A percentile compares a stretch with the other conserved stretches of the same genome.
These are phyloP conservation scores for Xanthoconium purpureum DNA, from an alignment of 768 basidiomycete genomes.

Conservation along the genomic window DNA sequence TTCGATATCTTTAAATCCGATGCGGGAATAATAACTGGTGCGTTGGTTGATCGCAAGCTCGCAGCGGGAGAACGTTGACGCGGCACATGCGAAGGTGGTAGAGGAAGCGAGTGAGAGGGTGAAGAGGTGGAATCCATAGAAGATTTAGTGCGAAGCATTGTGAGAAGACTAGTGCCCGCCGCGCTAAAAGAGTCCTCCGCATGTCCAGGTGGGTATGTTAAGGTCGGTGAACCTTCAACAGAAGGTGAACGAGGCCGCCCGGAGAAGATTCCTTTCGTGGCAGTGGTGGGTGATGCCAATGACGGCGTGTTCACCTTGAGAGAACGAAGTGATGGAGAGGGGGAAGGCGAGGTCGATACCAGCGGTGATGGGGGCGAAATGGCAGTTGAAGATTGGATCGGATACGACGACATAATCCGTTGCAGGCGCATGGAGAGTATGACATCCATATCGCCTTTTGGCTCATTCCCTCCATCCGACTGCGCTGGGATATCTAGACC, in stretches of 20 bases:
- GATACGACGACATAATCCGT: slow-evolving; percentile 42
- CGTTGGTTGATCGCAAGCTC: slow-evolving; percentile 24
- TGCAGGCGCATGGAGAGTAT: slow-evolving; percentile 78
- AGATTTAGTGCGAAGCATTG: slow-evolving; percentile 46
- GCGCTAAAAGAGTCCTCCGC: slow-evolving; percentile 57
- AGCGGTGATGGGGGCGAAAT: slow-evolving; percentile 12
- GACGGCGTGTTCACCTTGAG: slow-evolving; percentile 19
- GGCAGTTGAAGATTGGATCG: slow-evolving; percentile 9
- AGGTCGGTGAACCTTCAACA: slow-evolving; percentile 43
- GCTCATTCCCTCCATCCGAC: slow-evolving; percentile 49
- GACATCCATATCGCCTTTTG: slow-evolving; percentile 78
- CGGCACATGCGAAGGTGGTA: slow-evolving; percentile 20
- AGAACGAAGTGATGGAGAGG: slow-evolving; percentile 28
- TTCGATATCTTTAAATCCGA: slow-evolving; percentile 40
- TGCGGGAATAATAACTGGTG: slow-evolving; percentile 19
- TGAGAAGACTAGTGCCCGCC: slow-evolving; percentile 53
- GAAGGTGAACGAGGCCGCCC: slow-evolving; percentile 30
- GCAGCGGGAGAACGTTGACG: slow-evolving; percentile 23
- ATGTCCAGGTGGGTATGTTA: slow-evolving; percentile 34
- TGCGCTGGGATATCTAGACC: slow-evolving; percentile 53
- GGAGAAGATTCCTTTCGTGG: slow-evolving; percentile 22
- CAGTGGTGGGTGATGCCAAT: slow-evolving; percentile 14
- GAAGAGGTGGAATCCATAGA: slow-evolving; percentile 25
- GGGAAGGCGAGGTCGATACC: slow-evolving; percentile 27
- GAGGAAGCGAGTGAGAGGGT: slow-evolving; percentile 33